Evolutionary conservation across 805 yeast genomes (phyloP).

Genomic region (Candida incommunis): DNA sequence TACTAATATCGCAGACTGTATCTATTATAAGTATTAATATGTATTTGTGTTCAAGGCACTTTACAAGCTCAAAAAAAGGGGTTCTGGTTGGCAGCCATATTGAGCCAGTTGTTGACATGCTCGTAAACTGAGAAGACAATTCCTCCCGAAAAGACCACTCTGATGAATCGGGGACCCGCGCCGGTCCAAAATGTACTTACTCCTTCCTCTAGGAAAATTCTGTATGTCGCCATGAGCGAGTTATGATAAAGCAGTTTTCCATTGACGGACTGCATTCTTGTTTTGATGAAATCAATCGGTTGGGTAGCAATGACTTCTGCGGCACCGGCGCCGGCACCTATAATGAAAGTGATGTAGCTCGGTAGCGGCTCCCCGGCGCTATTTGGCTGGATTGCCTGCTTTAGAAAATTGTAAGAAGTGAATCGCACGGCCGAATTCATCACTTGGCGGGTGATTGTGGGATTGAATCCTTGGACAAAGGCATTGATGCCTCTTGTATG

Average conservation of each 20-base stretch:
- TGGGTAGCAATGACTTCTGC: constrained; percentile 72
- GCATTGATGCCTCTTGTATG: constrained; percentile 59
- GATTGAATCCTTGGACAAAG: constrained; percentile 66
- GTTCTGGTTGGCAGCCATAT: constrained; percentile 8
- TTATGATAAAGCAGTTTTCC: constrained; percentile 22
- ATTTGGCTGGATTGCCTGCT: constrained; percentile 34
- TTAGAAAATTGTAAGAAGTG: constrained; percentile 64
- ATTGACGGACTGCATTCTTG: constrained; percentile 63
- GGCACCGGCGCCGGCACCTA: constrained; percentile 52
- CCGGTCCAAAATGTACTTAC: constrained; percentile 23
- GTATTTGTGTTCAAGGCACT: too few species aligned
- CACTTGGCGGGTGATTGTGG: constrained; percentile 73
- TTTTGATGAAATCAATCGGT: constrained; percentile 77
- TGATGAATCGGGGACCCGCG: constrained; percentile 44
- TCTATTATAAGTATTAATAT: too few species aligned
- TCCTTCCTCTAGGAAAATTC: constrained; percentile 27
- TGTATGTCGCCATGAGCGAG: constrained; percentile 21
- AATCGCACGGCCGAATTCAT: constrained; percentile 72
- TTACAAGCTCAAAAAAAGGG: constrained; percentile 9
- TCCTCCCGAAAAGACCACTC: constrained; percentile 59
- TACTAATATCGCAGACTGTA: constrained; percentile 16
- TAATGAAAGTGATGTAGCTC: constrained; percentile 14
- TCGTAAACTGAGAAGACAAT: constrained; percentile 51
- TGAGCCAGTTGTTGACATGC: constrained; percentile 8
- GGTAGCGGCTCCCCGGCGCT: constrained; percentile 13